phyloP scores from a whole-genome alignment of 2,329 filamentous ascomycete genomes.

The Aspergillus neoniger region DNA sequence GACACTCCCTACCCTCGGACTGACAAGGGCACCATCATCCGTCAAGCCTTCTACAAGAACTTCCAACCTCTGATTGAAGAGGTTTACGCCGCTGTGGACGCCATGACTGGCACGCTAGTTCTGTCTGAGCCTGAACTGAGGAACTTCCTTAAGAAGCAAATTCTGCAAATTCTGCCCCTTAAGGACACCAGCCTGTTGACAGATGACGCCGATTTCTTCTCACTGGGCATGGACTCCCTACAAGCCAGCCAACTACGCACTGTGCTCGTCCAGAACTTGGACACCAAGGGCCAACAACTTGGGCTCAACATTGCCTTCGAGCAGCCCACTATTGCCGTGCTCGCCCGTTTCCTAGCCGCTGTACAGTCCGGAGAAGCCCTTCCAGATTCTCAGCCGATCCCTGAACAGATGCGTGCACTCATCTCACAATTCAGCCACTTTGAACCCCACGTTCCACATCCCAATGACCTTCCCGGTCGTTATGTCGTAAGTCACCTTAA shows the following conservation, averaged over 20 bases:
- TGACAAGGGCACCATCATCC: constrained; percentile 59
- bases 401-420: constrained; percentile 50
- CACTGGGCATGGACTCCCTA: constrained; percentile 59
- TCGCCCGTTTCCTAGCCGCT: constrained; percentile 49
- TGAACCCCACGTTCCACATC: constrained; percentile 26
- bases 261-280: constrained; percentile 52
- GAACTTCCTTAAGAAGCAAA: constrained; percentile 36
- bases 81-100: constrained; percentile 40
- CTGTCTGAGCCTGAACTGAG: constrained; percentile 34
- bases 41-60: constrained; percentile 51
- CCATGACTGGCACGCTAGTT: constrained; percentile 24
- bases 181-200: constrained; percentile 22
- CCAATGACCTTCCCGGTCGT: constrained; percentile 21
- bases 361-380: constrained; percentile 41
- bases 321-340: constrained; percentile 50
- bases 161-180: constrained; percentile 28
- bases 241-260: constrained; percentile 59
- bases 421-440: constrained; percentile 49
- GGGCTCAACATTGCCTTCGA: constrained; percentile 63
- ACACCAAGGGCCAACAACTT: constrained; percentile 52
- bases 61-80: constrained; percentile 51
- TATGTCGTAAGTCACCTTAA: constrained; percentile 25
- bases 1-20: constrained; percentile 53
- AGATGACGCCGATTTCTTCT: constrained; percentile 59
- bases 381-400: constrained; percentile 34